Conservation (phyloP, 306 rosid genomes). For the Acacia acuminata region DNA sequence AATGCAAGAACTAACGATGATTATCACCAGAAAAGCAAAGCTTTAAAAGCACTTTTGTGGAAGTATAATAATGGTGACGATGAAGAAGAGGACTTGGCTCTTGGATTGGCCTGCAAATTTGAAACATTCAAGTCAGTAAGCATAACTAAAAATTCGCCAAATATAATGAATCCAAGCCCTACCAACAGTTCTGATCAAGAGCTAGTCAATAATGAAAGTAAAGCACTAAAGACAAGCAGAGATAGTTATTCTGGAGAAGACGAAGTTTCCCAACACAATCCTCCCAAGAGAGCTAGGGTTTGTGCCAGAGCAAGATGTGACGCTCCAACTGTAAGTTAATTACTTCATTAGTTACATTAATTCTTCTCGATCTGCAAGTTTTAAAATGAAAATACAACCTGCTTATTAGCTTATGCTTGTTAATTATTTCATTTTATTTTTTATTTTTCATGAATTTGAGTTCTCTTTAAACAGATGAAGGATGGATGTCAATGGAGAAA, state of each 20-base stretch:
- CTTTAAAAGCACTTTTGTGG: slow-evolving; percentile 7
- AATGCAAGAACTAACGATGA: slow-evolving; percentile 15
- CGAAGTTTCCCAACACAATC: slow-evolving; percentile 55
- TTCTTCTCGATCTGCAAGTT: not conserved
- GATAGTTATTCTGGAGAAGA: slow-evolving; percentile 42
- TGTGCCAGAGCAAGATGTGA: slow-evolving; percentile 75
- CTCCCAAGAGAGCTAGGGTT: slow-evolving; percentile 73
- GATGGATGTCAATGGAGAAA: slow-evolving; percentile 98
- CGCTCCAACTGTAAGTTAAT: slow-evolving; percentile 61
- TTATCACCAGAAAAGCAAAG: slow-evolving; percentile 33
- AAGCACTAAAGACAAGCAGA: slow-evolving; percentile 41
- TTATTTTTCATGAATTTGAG: not conserved
- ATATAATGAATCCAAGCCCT: slow-evolving; percentile 29
- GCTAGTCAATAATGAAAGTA: slow-evolving; percentile 21
- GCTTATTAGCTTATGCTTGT: no score
- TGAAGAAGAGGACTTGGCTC: slow-evolving; percentile 42
- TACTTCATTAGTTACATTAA: not conserved
- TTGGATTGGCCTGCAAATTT: slow-evolving; percentile 58
- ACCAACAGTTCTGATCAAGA: slow-evolving; percentile 39
- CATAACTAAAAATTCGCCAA: slow-evolving; percentile 10
- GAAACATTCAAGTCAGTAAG: slow-evolving; percentile 49
- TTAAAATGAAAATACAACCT: no score
- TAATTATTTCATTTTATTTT: no score
- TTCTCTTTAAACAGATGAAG: slow-evolving; percentile 48
- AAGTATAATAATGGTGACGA: not conserved